Conservation (phyloP, 2,329 filamentous ascomycete species). For the Lachnum nothofagi region DNA sequence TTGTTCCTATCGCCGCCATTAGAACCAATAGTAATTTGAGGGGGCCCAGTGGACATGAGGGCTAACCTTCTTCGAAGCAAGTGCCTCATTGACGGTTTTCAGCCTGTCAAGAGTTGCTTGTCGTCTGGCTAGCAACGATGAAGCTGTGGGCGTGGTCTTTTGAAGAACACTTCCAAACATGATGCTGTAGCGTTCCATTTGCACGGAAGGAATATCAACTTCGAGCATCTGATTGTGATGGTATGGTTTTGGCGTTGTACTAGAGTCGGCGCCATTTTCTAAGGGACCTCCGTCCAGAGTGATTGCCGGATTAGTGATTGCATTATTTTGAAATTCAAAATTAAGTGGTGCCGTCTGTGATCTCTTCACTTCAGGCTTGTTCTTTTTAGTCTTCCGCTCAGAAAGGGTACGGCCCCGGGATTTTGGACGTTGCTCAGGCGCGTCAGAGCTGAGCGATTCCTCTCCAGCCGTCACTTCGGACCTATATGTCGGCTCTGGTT, state of each 20-base stretch:
- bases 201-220: conserved; percentile 73
- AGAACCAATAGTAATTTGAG: conserved; percentile 12
- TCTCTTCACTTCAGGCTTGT: conserved; percentile 25
- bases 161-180: conserved; percentile 81
- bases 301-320: conserved; percentile 21
- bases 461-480: conserved; percentile 2
- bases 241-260: not conserved
- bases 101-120: conserved; percentile 56
- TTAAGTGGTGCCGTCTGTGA: conserved; percentile 25
- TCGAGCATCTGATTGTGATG: conserved; percentile 49
- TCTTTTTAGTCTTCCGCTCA: conserved; percentile 18
- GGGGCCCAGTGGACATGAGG: conserved; percentile 10
- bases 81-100: conserved; percentile 47
- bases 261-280: not conserved
- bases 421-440: conserved; percentile 13
- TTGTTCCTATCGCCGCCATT: conserved; percentile 33
- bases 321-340: conserved; percentile 21
- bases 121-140: conserved; percentile 47
- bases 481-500: conserved; percentile 19
- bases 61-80: conserved; percentile 35
- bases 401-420: conserved; percentile 22
- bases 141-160: conserved; percentile 22
- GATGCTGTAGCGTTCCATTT: conserved; percentile 85
- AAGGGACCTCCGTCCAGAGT: conserved; percentile 19
- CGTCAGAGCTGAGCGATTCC: conserved; percentile 4